phyloP scores from a whole-genome alignment of 108 stramenopile genomes.

The Seminavis robusta region DNA sequence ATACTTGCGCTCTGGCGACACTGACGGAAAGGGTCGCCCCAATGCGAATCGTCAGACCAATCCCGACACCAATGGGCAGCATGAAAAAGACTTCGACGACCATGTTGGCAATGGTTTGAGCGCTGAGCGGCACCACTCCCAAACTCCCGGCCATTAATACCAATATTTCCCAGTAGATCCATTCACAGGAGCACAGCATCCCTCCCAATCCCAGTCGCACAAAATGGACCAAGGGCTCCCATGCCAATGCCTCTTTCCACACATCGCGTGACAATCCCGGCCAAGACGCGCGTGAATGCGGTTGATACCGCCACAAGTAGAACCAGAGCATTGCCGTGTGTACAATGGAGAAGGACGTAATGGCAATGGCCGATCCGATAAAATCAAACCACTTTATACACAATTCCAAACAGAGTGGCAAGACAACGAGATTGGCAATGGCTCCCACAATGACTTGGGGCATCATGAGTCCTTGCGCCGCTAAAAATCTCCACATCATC shows the following conservation, averaged over 20 bases:
- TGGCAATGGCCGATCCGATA: slow-evolving; percentile 32
- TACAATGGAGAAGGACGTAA: slow-evolving; percentile 15
- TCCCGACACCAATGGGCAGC: slow-evolving; percentile 36
- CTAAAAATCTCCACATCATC: slow-evolving; percentile 43
- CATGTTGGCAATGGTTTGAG: slow-evolving; percentile 41
- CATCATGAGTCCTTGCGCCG: slow-evolving; percentile 36
- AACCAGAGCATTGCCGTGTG: slow-evolving; percentile 18
- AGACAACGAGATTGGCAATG: slow-evolving; percentile 8
- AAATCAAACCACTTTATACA: slow-evolving; percentile 17
- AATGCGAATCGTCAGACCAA: slow-evolving; percentile 37
- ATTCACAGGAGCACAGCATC: slow-evolving; percentile 32
- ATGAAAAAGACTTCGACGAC: slow-evolving; percentile 27
- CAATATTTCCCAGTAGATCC: slow-evolving; percentile 44
- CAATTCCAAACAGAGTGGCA: slow-evolving; percentile 29
- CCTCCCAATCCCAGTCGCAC: slow-evolving; percentile 34
- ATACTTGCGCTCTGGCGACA: slow-evolving; percentile 18
- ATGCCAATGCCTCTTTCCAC: slow-evolving; percentile 7
- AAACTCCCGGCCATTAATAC: slow-evolving; percentile 33
- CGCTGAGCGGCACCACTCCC: slow-evolving; percentile 39
- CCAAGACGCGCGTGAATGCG: slow-evolving; percentile 37
- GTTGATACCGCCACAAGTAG: slow-evolving; percentile 23
- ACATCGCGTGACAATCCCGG: slow-evolving; percentile 19
- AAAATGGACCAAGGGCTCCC: slow-evolving; percentile 7
- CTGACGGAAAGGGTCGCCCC: slow-evolving; percentile 20
- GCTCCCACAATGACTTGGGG: slow-evolving; percentile 27